A percentile compares a stretch with the other conserved stretches of the same genome.
These are phyloP conservation scores for Septoria petroselini DNA, from an alignment of 2,329 filamentous ascomycete genomes.

Conservation along the genomic window DNA sequence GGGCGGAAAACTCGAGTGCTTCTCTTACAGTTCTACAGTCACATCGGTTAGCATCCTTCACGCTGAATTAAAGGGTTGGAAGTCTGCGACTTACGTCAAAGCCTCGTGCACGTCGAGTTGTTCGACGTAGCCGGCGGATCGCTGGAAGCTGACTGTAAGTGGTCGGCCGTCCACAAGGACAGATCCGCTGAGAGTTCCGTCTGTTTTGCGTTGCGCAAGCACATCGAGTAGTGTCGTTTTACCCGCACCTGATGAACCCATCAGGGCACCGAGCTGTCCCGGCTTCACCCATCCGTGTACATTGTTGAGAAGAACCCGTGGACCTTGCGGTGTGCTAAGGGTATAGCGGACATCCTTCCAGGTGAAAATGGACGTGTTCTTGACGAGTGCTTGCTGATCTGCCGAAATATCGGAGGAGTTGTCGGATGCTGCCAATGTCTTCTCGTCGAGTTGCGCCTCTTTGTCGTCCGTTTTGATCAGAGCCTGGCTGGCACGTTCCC, in stretches of 20 bases:
- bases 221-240: conserved; percentile 41
- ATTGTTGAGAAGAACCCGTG: conserved; percentile 53
- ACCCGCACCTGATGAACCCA: conserved; percentile 67
- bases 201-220: conserved; percentile 44
- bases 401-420: conserved; percentile 32
- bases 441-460: conserved; percentile 15
- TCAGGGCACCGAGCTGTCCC: conserved; percentile 71
- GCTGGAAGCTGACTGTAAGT: conserved; percentile 47
- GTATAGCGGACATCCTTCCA: conserved; percentile 83
- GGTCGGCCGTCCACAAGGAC: conserved; percentile 45
- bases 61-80: too few relatives aligned
- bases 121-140: conserved; percentile 54
- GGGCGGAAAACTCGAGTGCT: conserved; percentile 62
- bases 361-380: conserved; percentile 69
- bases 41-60: too few relatives aligned
- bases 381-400: conserved; percentile 44
- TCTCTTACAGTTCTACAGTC: conserved; percentile 56
- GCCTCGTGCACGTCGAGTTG: conserved; percentile 67
- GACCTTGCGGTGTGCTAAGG: conserved; percentile 50
- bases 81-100: conserved; percentile 48
- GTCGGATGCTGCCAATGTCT: conserved; percentile 4
- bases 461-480: conserved; percentile 19
- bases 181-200: conserved; percentile 45
- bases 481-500: conserved; percentile 51
- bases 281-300: conserved; percentile 71